These are phyloP conservation scores for Hyphopichia pseudoburtonii DNA, from an alignment of 1,139 yeast species.

Conservation along the genomic window DNA sequence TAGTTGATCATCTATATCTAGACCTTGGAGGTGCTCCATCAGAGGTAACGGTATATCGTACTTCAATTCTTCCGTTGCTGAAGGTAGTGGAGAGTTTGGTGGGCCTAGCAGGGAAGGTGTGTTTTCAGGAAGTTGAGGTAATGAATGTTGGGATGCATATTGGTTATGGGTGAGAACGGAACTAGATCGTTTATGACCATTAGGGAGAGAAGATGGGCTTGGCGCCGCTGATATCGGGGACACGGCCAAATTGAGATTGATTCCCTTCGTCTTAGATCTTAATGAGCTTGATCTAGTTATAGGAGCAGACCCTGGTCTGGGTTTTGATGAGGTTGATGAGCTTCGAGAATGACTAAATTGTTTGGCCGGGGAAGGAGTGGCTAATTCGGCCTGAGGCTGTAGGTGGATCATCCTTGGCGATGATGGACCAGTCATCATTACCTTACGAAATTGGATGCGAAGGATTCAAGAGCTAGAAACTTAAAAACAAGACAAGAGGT, in stretches of 20 bases:
- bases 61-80: conserved; percentile 15
- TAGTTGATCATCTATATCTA: conserved; percentile 55
- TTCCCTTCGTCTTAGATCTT: conserved; percentile 25
- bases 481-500: too few species aligned
- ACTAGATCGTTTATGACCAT: conserved; percentile 2
- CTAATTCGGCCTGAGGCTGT: neutral
- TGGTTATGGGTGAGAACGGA: neutral
- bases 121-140: conserved; percentile 11
- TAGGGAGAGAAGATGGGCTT: conserved; percentile 4
- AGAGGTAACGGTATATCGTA: conserved; percentile 35
- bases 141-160: neutral
- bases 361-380: conserved; percentile 11
- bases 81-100: conserved; percentile 6
- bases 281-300: conserved; percentile 7
- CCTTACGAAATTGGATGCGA: too few species aligned
- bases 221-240: conserved; percentile 17
- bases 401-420: neutral
- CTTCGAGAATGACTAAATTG: conserved; percentile 2
- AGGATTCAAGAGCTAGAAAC: too few species aligned
- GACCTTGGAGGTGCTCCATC: conserved; percentile 24
- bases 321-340: conserved; percentile 1
- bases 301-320: conserved; percentile 3
- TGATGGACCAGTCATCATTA: conserved; percentile 4
- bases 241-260: conserved; percentile 32
- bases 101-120: conserved; percentile 6